Conservation (phyloP, 768 basidiomycete species). For the Artomyces pyxidatus region DNA sequence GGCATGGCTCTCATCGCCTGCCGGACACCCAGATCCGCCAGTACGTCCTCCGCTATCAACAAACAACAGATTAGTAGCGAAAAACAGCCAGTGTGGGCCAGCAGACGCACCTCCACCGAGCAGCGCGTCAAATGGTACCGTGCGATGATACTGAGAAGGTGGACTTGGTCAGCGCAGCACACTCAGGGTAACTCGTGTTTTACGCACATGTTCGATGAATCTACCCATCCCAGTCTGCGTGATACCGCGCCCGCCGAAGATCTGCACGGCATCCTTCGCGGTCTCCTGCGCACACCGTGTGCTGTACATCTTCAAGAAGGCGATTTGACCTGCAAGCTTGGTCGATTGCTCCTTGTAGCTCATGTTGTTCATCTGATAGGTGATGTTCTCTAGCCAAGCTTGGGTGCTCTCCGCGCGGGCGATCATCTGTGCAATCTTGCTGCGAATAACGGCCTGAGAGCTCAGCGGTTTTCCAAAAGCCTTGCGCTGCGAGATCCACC, state of each 20-base stretch:
- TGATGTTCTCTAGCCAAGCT: constrained; percentile 78
- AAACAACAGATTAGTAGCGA: not conserved
- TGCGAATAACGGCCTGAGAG: constrained; percentile 81
- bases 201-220: constrained; percentile 60
- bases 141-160: constrained; percentile 47
- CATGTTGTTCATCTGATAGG: constrained; percentile 87
- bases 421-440: constrained; percentile 86
- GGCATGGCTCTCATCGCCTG: constrained; percentile 77
- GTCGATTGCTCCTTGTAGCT: constrained; percentile 66
- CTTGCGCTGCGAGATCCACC: constrained; percentile 81
- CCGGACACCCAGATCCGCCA: constrained; percentile 73
- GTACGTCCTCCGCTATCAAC: constrained; percentile 56
- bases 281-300: constrained; percentile 73
- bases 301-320: constrained; percentile 69
- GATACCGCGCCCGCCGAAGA: constrained; percentile 81
- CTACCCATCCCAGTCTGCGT: constrained; percentile 83
- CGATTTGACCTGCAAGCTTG: constrained; percentile 76
- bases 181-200: no score
- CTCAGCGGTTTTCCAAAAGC: constrained; percentile 88
- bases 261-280: constrained; percentile 73
- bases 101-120: constrained; percentile 50
- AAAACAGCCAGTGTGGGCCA: not conserved
- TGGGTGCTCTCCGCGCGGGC: constrained; percentile 73
- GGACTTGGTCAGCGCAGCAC: constrained; percentile 2
- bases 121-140: constrained; percentile 59